Evolutionary conservation across 1,284 basidiomycete species (phyloP), one percentile per base, ranked within the genome.

Genomic region (Ganoderma leucocontextum): DNA sequence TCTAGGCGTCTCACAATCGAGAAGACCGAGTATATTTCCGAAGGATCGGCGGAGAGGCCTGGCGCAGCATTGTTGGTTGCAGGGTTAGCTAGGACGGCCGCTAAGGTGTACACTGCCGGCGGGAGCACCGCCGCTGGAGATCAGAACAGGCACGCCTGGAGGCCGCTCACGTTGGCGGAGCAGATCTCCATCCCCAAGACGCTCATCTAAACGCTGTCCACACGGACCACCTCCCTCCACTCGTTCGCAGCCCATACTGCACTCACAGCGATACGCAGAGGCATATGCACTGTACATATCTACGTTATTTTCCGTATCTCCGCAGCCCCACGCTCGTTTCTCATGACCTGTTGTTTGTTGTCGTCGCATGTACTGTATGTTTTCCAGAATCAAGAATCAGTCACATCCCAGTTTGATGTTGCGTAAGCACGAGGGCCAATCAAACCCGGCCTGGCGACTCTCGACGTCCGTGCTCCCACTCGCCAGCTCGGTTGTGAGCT

Each of bases 371-470:
- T 57, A 38, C 25, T 17, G 49, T 57, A 63, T 64, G 63, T 64
- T 67, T 65, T 66, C 68, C 33, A 67, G 66, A 67, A 72, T 65
- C 71, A 67, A 55, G 38, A 67, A 72, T 72, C 71, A 72, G 60
- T 58, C 64, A 60, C 58, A 39, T 60, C 58, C 58, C 58, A 60
- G 22, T 70, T 70, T 73, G 69, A 68, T 68, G 71, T 72, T 73
- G 72, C 70, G 75, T 76, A 76, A 76, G 75, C 71, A 67, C 60
- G 65, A 68, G 66, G 70, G 73, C 71, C 69, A 74, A 76, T 75
- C 73, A 75, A 73, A 74, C 67, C 70, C 68, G 69, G 55, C 60
- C 57, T 62, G n/a, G 60, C 63, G 63, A 29, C 68, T 69, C 63
- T 62, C 64, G 57, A 65, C 53, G 49, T 60, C 61, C 58, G 38